A percentile compares a stretch with the other conserved stretches of the same genome.
Conservation (phyloP, 306 rosid genomes). For the Coriaria nepalensis region DNA sequence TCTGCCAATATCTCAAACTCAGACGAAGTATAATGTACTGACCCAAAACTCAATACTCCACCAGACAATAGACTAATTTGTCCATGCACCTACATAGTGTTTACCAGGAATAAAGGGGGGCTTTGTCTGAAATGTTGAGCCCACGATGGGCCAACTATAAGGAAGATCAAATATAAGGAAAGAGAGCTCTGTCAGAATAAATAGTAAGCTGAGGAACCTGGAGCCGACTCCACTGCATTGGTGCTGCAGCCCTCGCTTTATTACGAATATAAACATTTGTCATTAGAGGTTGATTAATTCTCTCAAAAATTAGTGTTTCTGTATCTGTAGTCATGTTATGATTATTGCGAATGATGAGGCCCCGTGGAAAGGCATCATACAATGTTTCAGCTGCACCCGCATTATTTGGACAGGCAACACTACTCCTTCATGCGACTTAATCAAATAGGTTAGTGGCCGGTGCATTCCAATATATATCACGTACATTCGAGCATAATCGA, state of each 20-base stretch:
- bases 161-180: too few species aligned
- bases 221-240: slow-evolving; percentile 97
- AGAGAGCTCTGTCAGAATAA: too few species aligned
- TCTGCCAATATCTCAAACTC: slow-evolving; percentile 97
- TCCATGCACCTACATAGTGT: slow-evolving; percentile 72
- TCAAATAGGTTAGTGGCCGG: too few species aligned
- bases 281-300: slow-evolving; percentile 91
- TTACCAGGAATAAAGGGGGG: slow-evolving; percentile 5
- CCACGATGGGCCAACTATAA: neutral
- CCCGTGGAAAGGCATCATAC: slow-evolving; percentile 88
- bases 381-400: slow-evolving; percentile 96
- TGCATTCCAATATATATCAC: too few species aligned
- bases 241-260: slow-evolving; percentile 90
- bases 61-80: slow-evolving; percentile 80
- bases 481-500: too few species aligned
- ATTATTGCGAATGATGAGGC: slow-evolving; percentile 74
- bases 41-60: slow-evolving; percentile 89
- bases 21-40: slow-evolving; percentile 74
- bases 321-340: slow-evolving; percentile 75
- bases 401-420: slow-evolving; percentile 73
- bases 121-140: neutral
- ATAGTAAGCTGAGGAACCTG: slow-evolving; percentile 37
- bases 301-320: slow-evolving; percentile 89
- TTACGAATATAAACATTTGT: slow-evolving; percentile 83
- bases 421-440: slow-evolving; percentile 58